These are phyloP conservation scores for Arthrinium puccinioides DNA, from an alignment of 2,329 filamentous ascomycete species.

Conservation along the genomic window DNA sequence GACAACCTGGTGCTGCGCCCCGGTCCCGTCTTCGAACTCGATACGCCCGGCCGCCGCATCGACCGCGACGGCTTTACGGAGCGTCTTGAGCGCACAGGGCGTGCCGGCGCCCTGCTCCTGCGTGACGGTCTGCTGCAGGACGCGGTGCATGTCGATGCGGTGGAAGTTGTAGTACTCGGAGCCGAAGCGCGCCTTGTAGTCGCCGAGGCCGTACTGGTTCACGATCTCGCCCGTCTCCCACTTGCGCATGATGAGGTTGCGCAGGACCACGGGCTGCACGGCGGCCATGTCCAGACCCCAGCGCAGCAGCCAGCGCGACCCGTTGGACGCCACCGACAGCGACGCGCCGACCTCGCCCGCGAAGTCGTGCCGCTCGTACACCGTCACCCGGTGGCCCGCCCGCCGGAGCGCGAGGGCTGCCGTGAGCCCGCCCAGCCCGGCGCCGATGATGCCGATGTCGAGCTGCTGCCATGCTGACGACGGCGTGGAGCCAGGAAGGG, in stretches of 20 bases:
- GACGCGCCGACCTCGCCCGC: conserved; percentile 62
- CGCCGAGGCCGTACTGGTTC: conserved; percentile 55
- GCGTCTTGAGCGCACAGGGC: conserved; percentile 23
- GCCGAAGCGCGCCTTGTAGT: conserved; percentile 60
- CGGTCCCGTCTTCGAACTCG: conserved; percentile 44
- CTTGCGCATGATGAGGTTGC: conserved; percentile 61
- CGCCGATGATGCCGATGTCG: too few species aligned
- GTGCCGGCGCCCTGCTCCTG: conserved; percentile 24
- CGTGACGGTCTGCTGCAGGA: conserved; percentile 32
- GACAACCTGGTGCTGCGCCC: conserved; percentile 49
- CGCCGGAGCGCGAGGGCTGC: too few species aligned
- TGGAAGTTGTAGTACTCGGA: conserved; percentile 59
- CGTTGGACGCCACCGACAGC: conserved; percentile 62
- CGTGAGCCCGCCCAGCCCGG: too few species aligned
- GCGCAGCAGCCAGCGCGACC: conserved; percentile 61
- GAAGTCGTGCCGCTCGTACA: conserved; percentile 61
- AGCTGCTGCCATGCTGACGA: too few species aligned
- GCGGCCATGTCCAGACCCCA: conserved; percentile 59
- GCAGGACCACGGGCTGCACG: conserved; percentile 58
- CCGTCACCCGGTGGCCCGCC: too few species aligned
- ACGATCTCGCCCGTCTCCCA: conserved; percentile 62
- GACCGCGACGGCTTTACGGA: conserved; percentile 37
- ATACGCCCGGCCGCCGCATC: conserved; percentile 43
- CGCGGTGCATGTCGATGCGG: conserved; percentile 40
- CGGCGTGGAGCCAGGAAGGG: too few species aligned